These are phyloP conservation scores for Talaromyces piceae DNA, from an alignment of 2,329 filamentous ascomycete species.

Conservation along the genomic window DNA sequence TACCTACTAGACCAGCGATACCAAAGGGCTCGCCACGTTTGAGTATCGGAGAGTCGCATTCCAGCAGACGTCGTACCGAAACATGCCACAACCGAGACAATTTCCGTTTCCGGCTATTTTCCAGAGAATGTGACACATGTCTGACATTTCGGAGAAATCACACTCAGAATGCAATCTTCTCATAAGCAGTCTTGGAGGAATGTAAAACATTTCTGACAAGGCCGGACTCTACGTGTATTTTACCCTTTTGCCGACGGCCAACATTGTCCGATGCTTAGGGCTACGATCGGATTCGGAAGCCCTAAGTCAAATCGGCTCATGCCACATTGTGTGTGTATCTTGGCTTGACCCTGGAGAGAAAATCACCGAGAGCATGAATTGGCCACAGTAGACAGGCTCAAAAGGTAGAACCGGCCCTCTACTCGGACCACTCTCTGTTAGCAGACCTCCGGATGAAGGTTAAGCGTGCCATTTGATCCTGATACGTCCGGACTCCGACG, in stretches of 20 bases:
- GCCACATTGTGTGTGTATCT: no score
- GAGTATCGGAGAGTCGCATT: not conserved
- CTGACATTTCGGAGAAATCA: not conserved
- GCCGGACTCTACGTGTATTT: not conserved
- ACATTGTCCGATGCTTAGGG: not conserved
- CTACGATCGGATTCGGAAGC: conserved; percentile 1
- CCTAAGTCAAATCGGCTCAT: not conserved
- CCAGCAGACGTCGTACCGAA: not conserved
- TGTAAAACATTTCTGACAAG: not conserved
- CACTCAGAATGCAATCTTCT: not conserved
- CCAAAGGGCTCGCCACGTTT: not conserved
- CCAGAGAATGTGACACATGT: not conserved
- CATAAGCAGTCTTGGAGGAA: not conserved
- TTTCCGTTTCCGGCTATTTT: not conserved
- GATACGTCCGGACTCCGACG: not conserved
- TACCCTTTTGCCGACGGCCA: not conserved
- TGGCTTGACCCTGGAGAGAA: not conserved
- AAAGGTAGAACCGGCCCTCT: no score
- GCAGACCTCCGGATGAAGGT: not conserved
- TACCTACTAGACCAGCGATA: not conserved
- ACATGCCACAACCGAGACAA: not conserved
- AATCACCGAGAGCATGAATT: no score
- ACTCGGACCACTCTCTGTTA: no score
- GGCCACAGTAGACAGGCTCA: no score
- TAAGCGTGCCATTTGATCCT: not conserved